Conservation (phyloP, 2,329 filamentous ascomycete genomes). For the Colletotrichum sp. region DNA sequence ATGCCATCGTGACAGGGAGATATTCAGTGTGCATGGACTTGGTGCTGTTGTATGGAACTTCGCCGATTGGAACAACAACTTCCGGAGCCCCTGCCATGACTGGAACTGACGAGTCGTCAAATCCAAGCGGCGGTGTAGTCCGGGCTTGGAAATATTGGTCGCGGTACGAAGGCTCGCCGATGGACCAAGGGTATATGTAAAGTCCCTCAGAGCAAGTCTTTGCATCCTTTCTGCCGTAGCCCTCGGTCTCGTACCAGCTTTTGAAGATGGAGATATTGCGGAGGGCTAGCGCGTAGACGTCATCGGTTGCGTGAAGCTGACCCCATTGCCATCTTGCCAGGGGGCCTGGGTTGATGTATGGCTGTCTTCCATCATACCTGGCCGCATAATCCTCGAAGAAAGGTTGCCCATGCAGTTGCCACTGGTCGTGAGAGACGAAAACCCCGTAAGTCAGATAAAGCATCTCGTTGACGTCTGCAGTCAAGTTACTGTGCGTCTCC, state of each 20-base stretch:
- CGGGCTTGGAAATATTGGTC: not conserved
- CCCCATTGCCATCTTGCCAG: slow-evolving; percentile 36
- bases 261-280: not conserved
- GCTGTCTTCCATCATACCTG: slow-evolving; percentile 33
- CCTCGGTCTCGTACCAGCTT: slow-evolving; percentile 15
- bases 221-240: slow-evolving; percentile 13
- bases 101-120: not conserved
- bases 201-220: slow-evolving; percentile 17
- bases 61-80: not conserved
- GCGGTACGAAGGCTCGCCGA: slow-evolving; percentile 4
- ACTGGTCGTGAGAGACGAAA: not conserved
- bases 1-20: not conserved
- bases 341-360: slow-evolving; percentile 39
- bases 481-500: not conserved
- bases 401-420: not conserved
- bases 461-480: not conserved
- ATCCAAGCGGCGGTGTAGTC: not conserved
- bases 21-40: not conserved
- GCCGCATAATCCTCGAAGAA: not conserved
- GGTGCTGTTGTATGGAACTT: not conserved
- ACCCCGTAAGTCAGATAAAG: not conserved
- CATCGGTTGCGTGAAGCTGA: not conserved
- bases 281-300: not conserved
- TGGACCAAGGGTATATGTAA: slow-evolving; percentile 10
- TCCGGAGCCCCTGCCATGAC: not conserved